Evolutionary conservation across 1,284 basidiomycete species (phyloP).

Genomic region (Trichosporon coremiiforme): DNA sequence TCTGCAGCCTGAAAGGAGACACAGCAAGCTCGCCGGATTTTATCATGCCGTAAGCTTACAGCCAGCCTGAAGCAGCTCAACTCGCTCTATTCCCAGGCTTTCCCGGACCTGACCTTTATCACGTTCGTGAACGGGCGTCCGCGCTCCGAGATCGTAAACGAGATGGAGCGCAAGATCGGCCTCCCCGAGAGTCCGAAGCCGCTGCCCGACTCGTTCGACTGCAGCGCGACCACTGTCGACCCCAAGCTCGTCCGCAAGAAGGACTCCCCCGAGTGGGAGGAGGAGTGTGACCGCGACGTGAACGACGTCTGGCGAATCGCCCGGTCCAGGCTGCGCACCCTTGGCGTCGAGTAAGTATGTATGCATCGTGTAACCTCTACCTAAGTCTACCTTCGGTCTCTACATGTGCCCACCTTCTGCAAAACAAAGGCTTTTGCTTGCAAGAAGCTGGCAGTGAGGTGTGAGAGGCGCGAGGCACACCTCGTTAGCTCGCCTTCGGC

Average conservation of each 20-base stretch:
- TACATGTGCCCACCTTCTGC: too few relatives aligned
- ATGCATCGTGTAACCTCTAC: slow-evolving; percentile 1
- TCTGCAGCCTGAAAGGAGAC: too few relatives aligned
- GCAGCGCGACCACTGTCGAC: slow-evolving; percentile 29
- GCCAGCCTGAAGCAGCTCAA: slow-evolving; percentile 64
- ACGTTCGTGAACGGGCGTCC: slow-evolving; percentile 87
- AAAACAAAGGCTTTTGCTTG: too few relatives aligned
- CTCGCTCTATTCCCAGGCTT: slow-evolving; percentile 70
- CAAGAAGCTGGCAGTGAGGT: too few relatives aligned
- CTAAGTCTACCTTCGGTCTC: too few relatives aligned
- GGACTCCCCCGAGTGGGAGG: slow-evolving; percentile 59
- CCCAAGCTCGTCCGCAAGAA: slow-evolving; percentile 52
- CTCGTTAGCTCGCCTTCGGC: too few relatives aligned
- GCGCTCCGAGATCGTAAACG: slow-evolving; percentile 69
- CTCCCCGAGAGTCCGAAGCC: slow-evolving; percentile 39
- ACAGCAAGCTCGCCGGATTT: too few relatives aligned
- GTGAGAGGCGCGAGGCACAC: too few relatives aligned
- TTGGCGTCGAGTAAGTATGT: slow-evolving; percentile 40
- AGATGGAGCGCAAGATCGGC: slow-evolving; percentile 71
- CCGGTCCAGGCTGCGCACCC: slow-evolving; percentile 61
- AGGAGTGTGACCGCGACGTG: slow-evolving; percentile 72
- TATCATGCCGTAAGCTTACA: slow-evolving; percentile 2
- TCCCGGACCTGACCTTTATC: slow-evolving; percentile 77
- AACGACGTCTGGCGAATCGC: slow-evolving; percentile 73
- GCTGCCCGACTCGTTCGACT: slow-evolving; percentile 37